phyloP scores from a whole-genome alignment of 495 filamentous ascomycete species.

The Extremus antarcticus region DNA sequence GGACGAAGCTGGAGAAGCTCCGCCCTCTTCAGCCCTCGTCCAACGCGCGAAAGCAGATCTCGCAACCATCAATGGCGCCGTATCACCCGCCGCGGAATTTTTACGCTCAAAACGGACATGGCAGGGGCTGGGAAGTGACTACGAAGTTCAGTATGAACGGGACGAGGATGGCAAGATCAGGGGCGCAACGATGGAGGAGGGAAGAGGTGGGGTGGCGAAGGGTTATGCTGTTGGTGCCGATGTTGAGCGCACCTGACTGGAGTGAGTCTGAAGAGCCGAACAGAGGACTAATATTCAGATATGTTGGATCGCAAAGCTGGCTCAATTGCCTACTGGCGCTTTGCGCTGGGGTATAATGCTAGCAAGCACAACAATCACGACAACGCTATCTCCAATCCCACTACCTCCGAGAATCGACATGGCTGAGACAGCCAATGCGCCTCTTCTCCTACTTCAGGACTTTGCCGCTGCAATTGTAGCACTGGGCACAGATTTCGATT shows the following conservation, averaged over 20 bases:
- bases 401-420: too few species aligned
- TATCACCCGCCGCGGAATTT: conserved; percentile 87
- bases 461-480: too few species aligned
- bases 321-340: too few species aligned
- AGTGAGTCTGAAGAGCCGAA: too few species aligned
- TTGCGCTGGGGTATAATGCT: too few species aligned
- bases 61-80: conserved; percentile 61
- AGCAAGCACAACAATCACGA: too few species aligned
- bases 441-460: too few species aligned
- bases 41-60: conserved; percentile 58
- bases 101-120: conserved; percentile 74
- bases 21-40: conserved; percentile 35
- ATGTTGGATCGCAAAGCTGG: too few species aligned
- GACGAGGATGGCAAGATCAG: conserved; percentile 41
- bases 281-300: too few species aligned
- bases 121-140: conserved; percentile 87
- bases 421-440: too few species aligned
- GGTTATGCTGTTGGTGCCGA: conserved; percentile 52
- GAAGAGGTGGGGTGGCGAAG: conserved; percentile 77
- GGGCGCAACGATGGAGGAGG: conserved; percentile 59
- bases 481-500: background rate
- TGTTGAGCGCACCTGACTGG: too few species aligned
- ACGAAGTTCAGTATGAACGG: conserved; percentile 51
- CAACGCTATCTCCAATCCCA: too few species aligned
- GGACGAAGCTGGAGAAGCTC: background rate